A percentile compares a stretch with the other conserved stretches of the same genome.
Evolutionary conservation across 2,329 filamentous ascomycete species (phyloP).

Genomic region (Exophiala bonariae): DNA sequence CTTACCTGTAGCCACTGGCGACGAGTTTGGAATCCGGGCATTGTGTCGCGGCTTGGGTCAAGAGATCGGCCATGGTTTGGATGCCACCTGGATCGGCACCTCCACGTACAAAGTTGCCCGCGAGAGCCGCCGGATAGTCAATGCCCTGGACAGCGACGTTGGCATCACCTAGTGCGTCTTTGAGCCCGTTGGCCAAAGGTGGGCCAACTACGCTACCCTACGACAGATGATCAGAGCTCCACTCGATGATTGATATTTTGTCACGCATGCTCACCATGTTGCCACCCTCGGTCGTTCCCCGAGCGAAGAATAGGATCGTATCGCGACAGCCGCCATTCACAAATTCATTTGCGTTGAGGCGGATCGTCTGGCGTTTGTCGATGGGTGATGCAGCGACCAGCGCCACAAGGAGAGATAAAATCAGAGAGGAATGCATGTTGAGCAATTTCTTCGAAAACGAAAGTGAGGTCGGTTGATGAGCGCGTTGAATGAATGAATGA

Average conservation of each 20-base stretch:
- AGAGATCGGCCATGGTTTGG: slow-evolving; percentile 1
- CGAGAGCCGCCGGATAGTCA: slow-evolving; percentile 7
- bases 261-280: slow-evolving; percentile 41
- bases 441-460: not conserved
- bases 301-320: slow-evolving; percentile 50
- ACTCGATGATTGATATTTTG: not conserved
- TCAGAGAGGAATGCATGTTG: not conserved
- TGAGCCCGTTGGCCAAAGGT: slow-evolving; percentile 32
- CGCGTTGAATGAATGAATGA: not conserved
- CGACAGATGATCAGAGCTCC: not conserved
- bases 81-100: slow-evolving; percentile 9
- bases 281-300: slow-evolving; percentile 50
- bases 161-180: slow-evolving; percentile 10
- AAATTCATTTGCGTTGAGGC: slow-evolving; percentile 38
- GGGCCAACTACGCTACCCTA: slow-evolving; percentile 36
- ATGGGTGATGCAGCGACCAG: not conserved
- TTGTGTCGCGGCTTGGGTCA: not conserved
- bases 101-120: slow-evolving; percentile 6
- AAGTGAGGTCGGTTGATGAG: not conserved
- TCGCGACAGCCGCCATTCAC: slow-evolving; percentile 40
- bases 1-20: slow-evolving; percentile 5
- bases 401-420: not conserved
- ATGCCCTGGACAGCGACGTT: slow-evolving; percentile 8
- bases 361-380: slow-evolving; percentile 7
- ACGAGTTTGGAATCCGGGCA: slow-evolving; percentile 8